Evolutionary conservation across 208 protist genomes (phyloP).

Genomic region (Strigomonas culicis): DNA sequence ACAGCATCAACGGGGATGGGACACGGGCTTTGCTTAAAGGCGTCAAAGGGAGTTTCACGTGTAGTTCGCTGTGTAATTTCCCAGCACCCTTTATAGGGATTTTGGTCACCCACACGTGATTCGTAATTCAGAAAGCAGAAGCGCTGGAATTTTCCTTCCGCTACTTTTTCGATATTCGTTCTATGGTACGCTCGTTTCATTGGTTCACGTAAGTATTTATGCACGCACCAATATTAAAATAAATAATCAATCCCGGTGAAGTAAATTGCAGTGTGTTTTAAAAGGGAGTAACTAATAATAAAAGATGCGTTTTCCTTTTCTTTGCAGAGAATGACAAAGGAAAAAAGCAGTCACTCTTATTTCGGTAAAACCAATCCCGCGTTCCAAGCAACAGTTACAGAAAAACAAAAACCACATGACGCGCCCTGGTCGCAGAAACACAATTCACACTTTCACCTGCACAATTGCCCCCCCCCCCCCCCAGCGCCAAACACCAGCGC

Average conservation of each 20-base stretch:
- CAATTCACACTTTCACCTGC: too few species aligned
- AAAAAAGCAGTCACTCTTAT: neutral
- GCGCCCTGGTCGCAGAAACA: too few species aligned
- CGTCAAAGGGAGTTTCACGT: conserved; percentile 24
- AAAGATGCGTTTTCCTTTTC: neutral
- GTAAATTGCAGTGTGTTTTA: neutral
- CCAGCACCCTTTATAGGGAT: conserved; percentile 16
- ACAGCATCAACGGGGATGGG: conserved; percentile 56
- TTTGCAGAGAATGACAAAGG: too few species aligned
- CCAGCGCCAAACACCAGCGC: too few species aligned
- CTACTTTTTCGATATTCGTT: neutral
- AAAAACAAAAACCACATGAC: too few species aligned
- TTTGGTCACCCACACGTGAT: conserved; percentile 8
- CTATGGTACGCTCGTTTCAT: neutral
- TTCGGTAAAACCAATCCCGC: neutral
- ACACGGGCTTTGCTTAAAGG: conserved; percentile 26
- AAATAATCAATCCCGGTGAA: neutral
- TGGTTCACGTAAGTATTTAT: neutral
- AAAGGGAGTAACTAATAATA: neutral
- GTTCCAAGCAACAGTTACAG: too few species aligned
- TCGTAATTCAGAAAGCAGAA: neutral
- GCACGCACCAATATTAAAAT: neutral
- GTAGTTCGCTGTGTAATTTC: conserved; percentile 70
- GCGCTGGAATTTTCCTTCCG: neutral
- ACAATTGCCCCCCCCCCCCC: too few species aligned